Evolutionary conservation across 108 stramenopile genomes (phyloP).

Genomic region (Bacterosira constricta): DNA sequence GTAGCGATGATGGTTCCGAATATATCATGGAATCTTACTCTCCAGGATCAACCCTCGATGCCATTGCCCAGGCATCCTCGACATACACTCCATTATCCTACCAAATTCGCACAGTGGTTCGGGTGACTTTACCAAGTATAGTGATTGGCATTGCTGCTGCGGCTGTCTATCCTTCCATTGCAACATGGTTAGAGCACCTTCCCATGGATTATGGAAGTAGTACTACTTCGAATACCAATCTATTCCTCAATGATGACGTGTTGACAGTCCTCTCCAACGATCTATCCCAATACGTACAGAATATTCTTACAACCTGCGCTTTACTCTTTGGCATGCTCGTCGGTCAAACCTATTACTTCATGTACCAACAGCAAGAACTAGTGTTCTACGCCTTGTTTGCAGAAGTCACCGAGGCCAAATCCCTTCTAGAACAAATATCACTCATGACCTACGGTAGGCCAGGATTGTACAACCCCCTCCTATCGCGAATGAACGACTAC

Average conservation of each 20-base stretch:
- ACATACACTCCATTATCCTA: constrained; percentile 42
- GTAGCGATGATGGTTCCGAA: neutral
- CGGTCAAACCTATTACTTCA: constrained; percentile 66
- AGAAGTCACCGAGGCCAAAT: constrained; percentile 56
- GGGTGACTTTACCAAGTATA: constrained; percentile 39
- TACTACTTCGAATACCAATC: neutral
- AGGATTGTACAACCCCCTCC: constrained; percentile 25
- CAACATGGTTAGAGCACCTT: constrained; percentile 22
- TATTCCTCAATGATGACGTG: constrained; percentile 44
- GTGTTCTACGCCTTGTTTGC: constrained; percentile 54
- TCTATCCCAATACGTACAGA: constrained; percentile 60
- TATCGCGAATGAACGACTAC: constrained; percentile 49
- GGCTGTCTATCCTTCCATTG: constrained; percentile 25
- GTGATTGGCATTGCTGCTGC: constrained; percentile 14
- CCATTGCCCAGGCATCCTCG: constrained; percentile 10
- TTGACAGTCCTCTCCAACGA: constrained; percentile 51
- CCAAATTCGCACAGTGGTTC: constrained; percentile 45
- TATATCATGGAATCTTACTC: constrained; percentile 42
- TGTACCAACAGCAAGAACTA: constrained; percentile 80
- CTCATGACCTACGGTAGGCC: constrained; percentile 42
- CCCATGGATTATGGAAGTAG: neutral
- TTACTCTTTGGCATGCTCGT: constrained; percentile 53
- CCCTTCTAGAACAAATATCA: constrained; percentile 53
- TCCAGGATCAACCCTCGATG: constrained; percentile 41
- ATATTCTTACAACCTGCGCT: constrained; percentile 51